Base-by-base conservation (phyloP, 192 early-diverging fungal species). In the Coemansia sp. region DNA sequence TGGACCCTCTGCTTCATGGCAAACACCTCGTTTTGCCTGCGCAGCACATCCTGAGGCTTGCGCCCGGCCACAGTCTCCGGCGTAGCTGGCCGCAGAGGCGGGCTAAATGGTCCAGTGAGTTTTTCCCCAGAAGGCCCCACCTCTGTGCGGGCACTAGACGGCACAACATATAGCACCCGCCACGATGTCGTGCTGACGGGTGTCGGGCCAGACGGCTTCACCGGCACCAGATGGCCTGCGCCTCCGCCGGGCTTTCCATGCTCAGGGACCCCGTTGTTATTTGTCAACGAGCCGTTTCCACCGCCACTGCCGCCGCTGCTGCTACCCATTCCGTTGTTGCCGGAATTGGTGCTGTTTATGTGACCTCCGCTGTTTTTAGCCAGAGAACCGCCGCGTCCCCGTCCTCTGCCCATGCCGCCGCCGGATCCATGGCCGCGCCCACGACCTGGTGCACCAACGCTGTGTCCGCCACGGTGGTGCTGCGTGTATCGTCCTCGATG, bases 51-150 rank as follows among this genome's bases (percentile, higher is more conserved):
- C 42, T 72, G 76, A 6, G 76, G 62, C 24, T 59, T 65, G 42
- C 46, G 46, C 0, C 35, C 29, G 1, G 28, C 55, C 13, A 36
- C 27, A 8, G 16, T 14, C 23, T 72, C 75, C 11, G 66, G 66
- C 1, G 69, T 69, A 23, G 57, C 39, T 18, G 75, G 69, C 1
- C 66, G 64, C 58, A 79, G 28, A 1, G 71, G 60, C 25, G 76
- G 76, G 24, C 76, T 79, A 58, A 79, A 79, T 30, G 76, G 76
- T 0, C 76, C 76, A 0, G 76, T 71, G 7, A 79, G 63, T 49
- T 73, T 72, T 35, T 79, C 76, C 5, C 76, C 76, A 1, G 76
- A 50, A 1, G 67, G 64, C 0, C 76, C 67, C 0, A 79, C 58
- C 35, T 79, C 76, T 20, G 69, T 67, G 19, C 76, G 70, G 24